Base-by-base conservation (phyloP, 768 basidiomycete genomes). In the Pleurotus cornucopiae region DNA sequence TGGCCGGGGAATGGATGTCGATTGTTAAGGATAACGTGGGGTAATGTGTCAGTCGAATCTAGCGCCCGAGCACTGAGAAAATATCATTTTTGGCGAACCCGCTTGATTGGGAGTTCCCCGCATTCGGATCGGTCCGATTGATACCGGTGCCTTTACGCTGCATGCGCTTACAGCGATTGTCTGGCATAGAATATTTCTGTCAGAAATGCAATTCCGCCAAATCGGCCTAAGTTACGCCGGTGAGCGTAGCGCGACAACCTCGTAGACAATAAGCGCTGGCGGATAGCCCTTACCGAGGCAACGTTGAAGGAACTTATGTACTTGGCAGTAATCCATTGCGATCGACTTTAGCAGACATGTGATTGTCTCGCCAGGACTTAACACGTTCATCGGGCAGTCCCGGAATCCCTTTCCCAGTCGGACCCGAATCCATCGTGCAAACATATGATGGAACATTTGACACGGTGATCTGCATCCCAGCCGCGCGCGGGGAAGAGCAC, bases 81-180 rank as follows among this genome's bases (percentile, higher is more conserved):
- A 47, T 47, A 34, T 48, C 48, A 49, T 49, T 49, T 38, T 49
- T 49, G 51, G 41, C 51, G 51, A 52, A 52, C 25, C 20, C 18
- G 39, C 51, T 30, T 23, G 14, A 41, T 44, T 44, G 18, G 41
- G 12, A 40, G 23, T 39, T 53, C 51, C 51, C 51, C 51, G 51
- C 51, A 53, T 53, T 53, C 51, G 51, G 51, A 53, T 53, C 51
- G 51, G 51, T 53, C 51, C 51, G 51, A 53, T 11, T 53, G 51
- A 53, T 53, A 43, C 51, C 51, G 51, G 51, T 52, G 39, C 37
- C 25, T 52, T 41, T 52, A 34, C 30, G 30, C 30, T 34, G 30
- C 30, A 34, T 34, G 30, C 30, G 30, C 30, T 9, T 34, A 34
- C 7, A 9, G 3, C 30, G 7, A 34, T 30, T 30, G 30, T 30